A percentile compares a stretch with the other conserved stretches of the same genome.
These are phyloP conservation scores for Furcasterigmium sp. DNA, from an alignment of 2,329 filamentous ascomycete genomes.

Conservation along the genomic window DNA sequence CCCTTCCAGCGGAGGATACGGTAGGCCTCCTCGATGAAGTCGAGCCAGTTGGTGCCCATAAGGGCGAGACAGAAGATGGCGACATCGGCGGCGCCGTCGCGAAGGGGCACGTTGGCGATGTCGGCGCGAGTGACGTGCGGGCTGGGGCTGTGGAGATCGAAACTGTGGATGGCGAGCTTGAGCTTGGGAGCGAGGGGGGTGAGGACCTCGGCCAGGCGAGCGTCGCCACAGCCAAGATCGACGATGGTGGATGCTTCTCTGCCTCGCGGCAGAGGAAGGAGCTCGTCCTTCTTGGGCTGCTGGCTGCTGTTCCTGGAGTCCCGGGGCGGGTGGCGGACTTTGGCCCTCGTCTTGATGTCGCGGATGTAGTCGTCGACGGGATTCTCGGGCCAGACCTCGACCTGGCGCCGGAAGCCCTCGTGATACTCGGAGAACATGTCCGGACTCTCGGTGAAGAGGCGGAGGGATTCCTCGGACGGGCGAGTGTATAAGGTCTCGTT, in stretches of 20 bases:
- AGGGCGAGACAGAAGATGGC: constrained; percentile 93
- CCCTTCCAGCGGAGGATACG: constrained; percentile 88
- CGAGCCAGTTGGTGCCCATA: constrained; percentile 98
- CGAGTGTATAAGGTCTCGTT: constrained; percentile 96
- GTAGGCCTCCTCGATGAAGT: constrained; percentile 94
- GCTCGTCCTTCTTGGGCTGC: constrained; percentile 14
- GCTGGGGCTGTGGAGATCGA: constrained; percentile 76
- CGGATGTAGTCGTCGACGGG: constrained; percentile 83
- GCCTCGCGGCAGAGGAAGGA: constrained; percentile 63
- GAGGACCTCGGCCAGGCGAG: constrained; percentile 68
- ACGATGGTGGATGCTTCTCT: constrained; percentile 69
- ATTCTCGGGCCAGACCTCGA: constrained; percentile 94
- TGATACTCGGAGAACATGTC: constrained; percentile 97
- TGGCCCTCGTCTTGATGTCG: constrained; percentile 64
- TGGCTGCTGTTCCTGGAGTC: constrained; percentile 14
- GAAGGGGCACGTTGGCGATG: constrained; percentile 75
- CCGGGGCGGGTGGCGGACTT: constrained; percentile 29
- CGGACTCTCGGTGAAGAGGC: constrained; percentile 76
- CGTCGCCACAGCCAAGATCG: constrained; percentile 92
- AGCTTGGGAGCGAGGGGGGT: constrained; percentile 59
- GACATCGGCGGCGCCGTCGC: constrained; percentile 72
- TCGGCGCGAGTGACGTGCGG: constrained; percentile 81
- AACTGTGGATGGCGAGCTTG: constrained; percentile 72
- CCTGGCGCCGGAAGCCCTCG: constrained; percentile 91
- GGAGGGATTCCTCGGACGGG: constrained; percentile 76